Conservation (phyloP, 2,329 filamentous ascomycete species). For the Pseudogymnoascus sp. region DNA sequence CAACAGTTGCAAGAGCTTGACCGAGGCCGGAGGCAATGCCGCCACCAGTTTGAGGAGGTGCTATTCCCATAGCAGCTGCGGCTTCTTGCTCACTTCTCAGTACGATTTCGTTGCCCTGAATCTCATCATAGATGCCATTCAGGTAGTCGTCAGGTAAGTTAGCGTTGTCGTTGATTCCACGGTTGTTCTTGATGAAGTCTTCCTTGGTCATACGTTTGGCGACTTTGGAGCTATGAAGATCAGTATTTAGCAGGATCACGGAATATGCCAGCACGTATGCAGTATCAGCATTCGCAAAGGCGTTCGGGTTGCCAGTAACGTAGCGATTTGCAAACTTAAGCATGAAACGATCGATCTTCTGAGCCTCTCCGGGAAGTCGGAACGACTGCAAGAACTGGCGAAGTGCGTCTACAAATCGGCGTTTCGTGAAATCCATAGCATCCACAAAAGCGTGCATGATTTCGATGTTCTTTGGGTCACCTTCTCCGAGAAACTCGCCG, state of each 20-base stretch:
- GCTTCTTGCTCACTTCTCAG: slow-evolving; percentile 86
- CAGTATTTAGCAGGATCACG: slow-evolving; percentile 93
- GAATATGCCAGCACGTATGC: slow-evolving; percentile 95
- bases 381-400: slow-evolving; percentile 92
- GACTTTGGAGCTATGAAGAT: slow-evolving; percentile 86
- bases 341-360: slow-evolving; percentile 99
- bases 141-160: slow-evolving; percentile 93
- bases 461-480: slow-evolving; percentile 85
- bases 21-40: slow-evolving; percentile 78
- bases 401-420: slow-evolving; percentile 85
- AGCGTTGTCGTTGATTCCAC: slow-evolving; percentile 94
- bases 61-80: slow-evolving; percentile 69
- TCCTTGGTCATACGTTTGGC: slow-evolving; percentile 83
- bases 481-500: slow-evolving; percentile 91
- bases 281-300: slow-evolving; percentile 96
- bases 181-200: slow-evolving; percentile 98
- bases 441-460: slow-evolving; percentile 99
- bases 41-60: slow-evolving; percentile 50
- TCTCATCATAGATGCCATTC: slow-evolving; percentile 84
- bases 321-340: slow-evolving; percentile 97
- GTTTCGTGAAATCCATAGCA: slow-evolving; percentile 85
- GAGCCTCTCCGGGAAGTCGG: slow-evolving; percentile 87
- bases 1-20: slow-evolving; percentile 84
- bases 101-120: slow-evolving; percentile 85
- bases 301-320: slow-evolving; percentile 88